A percentile compares a stretch with the other conserved stretches of the same genome.
Evolutionary conservation across 768 basidiomycete species (phyloP).

Genomic region (Leucosporidium scottii): DNA sequence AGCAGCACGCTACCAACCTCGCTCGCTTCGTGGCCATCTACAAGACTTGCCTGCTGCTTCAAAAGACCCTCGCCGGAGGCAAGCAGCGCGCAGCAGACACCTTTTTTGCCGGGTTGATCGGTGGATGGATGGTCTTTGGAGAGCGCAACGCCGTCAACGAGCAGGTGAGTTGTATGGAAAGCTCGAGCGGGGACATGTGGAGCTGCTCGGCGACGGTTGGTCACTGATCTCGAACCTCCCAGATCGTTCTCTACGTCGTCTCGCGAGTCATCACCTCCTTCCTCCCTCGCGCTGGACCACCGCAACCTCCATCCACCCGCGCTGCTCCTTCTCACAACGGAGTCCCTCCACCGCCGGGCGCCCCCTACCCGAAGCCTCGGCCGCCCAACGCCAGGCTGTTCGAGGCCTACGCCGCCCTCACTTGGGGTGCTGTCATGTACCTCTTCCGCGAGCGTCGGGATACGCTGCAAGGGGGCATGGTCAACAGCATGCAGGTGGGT

Average conservation of each 20-base stretch:
- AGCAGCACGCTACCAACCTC: constrained; percentile 82
- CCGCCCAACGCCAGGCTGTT: constrained; percentile 82
- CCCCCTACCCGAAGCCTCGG: constrained; percentile 50
- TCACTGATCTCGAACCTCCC: too few relatives aligned
- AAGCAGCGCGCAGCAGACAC: constrained; percentile 76
- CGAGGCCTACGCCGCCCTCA: constrained; percentile 73
- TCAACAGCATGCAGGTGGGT: constrained; percentile 69
- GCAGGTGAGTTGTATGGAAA: constrained; percentile 52
- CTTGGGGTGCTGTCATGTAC: constrained; percentile 97
- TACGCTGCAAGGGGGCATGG: constrained; percentile 94
- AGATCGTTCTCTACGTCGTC: constrained; percentile 96
- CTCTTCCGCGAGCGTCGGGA: constrained; percentile 79
- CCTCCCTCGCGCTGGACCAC: constrained; percentile 64
- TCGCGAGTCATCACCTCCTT: constrained; percentile 87
- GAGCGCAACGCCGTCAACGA: constrained; percentile 82
- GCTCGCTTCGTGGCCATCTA: constrained; percentile 91
- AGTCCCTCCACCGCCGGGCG: constrained; percentile 40
- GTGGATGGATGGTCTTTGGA: constrained; percentile 69
- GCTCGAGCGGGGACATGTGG: background rate
- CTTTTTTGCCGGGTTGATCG: constrained; percentile 84
- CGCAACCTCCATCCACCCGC: constrained; percentile 37
- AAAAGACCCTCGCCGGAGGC: constrained; percentile 57
- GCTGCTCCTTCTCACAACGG: constrained; percentile 29
- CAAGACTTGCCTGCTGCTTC: constrained; percentile 75
- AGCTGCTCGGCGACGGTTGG: background rate